These are phyloP conservation scores for Dendrothele bispora DNA, from an alignment of 768 basidiomycete species.

Conservation along the genomic window DNA sequence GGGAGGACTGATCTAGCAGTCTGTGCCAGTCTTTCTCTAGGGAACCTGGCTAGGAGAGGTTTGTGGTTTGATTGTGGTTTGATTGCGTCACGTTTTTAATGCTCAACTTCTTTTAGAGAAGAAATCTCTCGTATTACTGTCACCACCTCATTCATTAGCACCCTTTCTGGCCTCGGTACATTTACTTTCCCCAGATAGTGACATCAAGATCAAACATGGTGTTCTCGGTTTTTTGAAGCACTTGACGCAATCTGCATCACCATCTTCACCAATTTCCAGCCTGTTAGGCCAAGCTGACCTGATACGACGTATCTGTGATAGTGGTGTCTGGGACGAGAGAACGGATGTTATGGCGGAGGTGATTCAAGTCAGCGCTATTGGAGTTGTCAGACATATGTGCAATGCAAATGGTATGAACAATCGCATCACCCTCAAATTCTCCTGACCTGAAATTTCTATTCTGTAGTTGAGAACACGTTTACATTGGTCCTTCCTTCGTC, in stretches of 20 bases:
- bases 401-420: conserved; percentile 61
- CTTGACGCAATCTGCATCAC: conserved; percentile 68
- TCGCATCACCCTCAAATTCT: conserved; percentile 1
- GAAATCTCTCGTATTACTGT: conserved; percentile 59
- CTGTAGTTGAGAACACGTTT: conserved; percentile 44
- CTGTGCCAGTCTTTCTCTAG: conserved; percentile 80
- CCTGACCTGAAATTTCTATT: background rate
- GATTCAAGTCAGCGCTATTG: conserved; percentile 86
- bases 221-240: conserved; percentile 86
- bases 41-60: conserved; percentile 82
- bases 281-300: conserved; percentile 62
- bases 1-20: conserved; percentile 77
- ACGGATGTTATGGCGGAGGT: conserved; percentile 81
- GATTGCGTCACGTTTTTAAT: background rate
- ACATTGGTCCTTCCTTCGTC: conserved; percentile 51
- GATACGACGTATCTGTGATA: conserved; percentile 58
- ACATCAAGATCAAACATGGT: conserved; percentile 88
- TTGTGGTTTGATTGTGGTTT: conserved; percentile 9
- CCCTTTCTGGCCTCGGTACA: conserved; percentile 55
- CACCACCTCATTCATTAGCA: conserved; percentile 65
- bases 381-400: conserved; percentile 87
- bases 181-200: conserved; percentile 54
- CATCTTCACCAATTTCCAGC: conserved; percentile 56
- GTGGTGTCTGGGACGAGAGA: conserved; percentile 68
- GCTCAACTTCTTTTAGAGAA: conserved; percentile 40